Evolutionary conservation across 495 filamentous ascomycete genomes (phyloP).

Genomic region (Neurospora sp.): DNA sequence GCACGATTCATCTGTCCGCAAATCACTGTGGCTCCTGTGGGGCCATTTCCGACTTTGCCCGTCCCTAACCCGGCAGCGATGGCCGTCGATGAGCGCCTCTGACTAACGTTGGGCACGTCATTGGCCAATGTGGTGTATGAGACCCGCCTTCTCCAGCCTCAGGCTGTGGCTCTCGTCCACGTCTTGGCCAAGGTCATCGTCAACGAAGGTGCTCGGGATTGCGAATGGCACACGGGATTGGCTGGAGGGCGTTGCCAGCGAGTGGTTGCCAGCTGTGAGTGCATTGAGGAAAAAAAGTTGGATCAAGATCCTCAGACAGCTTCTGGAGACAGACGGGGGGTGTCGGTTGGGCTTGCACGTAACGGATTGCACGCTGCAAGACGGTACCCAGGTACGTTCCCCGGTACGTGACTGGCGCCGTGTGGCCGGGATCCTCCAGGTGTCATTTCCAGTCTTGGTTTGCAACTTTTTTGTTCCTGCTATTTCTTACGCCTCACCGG

Average conservation of each 20-base stretch:
- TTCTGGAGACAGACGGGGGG: background rate
- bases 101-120: constrained; percentile 13
- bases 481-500: constrained; percentile 7
- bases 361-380: background rate
- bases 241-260: background rate
- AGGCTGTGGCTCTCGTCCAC: constrained; percentile 13
- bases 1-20: background rate
- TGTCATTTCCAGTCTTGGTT: background rate
- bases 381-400: background rate
- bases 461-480: background rate
- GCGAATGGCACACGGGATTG: background rate
- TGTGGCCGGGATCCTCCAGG: background rate
- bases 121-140: constrained; percentile 5
- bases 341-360: background rate
- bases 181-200: constrained; percentile 18
- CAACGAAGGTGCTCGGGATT: background rate
- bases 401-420: background rate
- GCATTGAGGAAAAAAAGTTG: background rate
- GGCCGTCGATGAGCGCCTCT: constrained; percentile 3
- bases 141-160: constrained; percentile 11
- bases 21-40: background rate
- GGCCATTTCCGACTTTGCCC: constrained; percentile 22
- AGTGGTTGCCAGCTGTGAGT: background rate
- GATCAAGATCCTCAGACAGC: background rate
- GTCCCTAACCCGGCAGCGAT: background rate